Conservation (phyloP, 2,329 filamentous ascomycete genomes). For the Scedosporium apiospermum region DNA sequence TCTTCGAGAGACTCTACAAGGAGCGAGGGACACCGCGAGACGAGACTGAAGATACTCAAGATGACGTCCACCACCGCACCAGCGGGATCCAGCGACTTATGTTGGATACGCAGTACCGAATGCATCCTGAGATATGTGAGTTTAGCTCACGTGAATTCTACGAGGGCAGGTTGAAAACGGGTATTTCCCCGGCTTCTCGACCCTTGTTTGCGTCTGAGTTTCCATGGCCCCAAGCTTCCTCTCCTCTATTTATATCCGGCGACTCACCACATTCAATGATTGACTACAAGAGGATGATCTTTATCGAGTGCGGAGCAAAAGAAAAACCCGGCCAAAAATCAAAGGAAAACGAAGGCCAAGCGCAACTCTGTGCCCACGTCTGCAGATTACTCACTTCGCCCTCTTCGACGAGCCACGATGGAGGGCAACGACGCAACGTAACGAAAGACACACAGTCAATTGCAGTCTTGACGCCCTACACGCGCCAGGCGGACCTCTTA, state of each 20-base stretch:
- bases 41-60: not conserved
- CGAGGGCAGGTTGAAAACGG: conserved; percentile 22
- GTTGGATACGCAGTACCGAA: conserved; percentile 34
- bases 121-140: conserved; percentile 28
- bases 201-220: conserved; percentile 11
- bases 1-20: conserved; percentile 32
- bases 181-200: conserved; percentile 14
- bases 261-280: conserved; percentile 10
- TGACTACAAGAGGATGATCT: conserved; percentile 16
- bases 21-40: not conserved
- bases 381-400: conserved; percentile 18
- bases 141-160: conserved; percentile 32
- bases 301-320: conserved; percentile 22
- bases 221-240: not conserved
- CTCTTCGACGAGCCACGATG: not conserved
- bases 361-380: conserved; percentile 22
- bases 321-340: conserved; percentile 28
- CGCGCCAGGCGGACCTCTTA: conserved; percentile 23
- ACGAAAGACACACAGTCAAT: conserved; percentile 15
- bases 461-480: conserved; percentile 30
- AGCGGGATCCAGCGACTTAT: conserved; percentile 22
- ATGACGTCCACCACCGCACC: not conserved
- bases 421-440: not conserved
- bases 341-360: conserved; percentile 28
- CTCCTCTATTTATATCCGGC: not conserved